Evolutionary conservation across 345 rosid species (phyloP).

Genomic region (Melastoma malabathricum): DNA sequence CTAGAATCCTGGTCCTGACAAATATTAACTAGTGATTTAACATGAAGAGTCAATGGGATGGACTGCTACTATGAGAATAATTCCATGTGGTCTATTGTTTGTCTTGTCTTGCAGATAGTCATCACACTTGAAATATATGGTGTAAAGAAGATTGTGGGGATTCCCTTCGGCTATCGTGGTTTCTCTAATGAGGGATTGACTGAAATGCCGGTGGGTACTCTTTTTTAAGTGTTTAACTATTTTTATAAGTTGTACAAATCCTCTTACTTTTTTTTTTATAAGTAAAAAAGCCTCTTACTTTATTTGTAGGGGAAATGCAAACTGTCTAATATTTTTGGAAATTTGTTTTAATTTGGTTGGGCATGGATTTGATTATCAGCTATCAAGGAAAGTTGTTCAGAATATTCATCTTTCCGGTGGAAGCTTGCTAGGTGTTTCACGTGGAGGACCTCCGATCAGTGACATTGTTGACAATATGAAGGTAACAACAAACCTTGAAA

Average conservation of each 20-base stretch:
- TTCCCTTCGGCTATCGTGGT: conserved; percentile 93
- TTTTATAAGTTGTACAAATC: not conserved
- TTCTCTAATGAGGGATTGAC: conserved; percentile 55
- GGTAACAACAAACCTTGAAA: conserved; percentile 20
- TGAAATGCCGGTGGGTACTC: conserved; percentile 59
- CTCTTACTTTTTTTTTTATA: not conserved
- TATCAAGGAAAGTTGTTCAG: conserved; percentile 89
- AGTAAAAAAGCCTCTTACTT: not conserved
- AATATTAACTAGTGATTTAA: too few relatives aligned
- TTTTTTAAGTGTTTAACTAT: not conserved
- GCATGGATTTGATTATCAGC: conserved; percentile 29
- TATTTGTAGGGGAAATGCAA: not conserved
- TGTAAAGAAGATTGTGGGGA: conserved; percentile 84
- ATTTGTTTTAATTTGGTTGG: conserved; percentile 6
- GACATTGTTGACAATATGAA: conserved; percentile 72
- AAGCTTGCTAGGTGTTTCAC: conserved; percentile 94
- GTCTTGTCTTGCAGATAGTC: conserved; percentile 49
- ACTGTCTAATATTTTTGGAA: not conserved
- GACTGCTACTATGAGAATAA: too few relatives aligned
- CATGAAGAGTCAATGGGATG: too few relatives aligned
- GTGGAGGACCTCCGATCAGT: conserved; percentile 65
- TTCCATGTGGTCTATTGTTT: too few relatives aligned
- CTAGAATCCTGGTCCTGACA: too few relatives aligned
- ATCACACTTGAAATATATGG: conserved; percentile 95
- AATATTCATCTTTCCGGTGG: conserved; percentile 97